A percentile compares a stretch with the other conserved stretches of the same genome.
phyloP scores from a whole-genome alignment of 1,284 basidiomycete genomes.

The Pseudozyma thailandica region DNA sequence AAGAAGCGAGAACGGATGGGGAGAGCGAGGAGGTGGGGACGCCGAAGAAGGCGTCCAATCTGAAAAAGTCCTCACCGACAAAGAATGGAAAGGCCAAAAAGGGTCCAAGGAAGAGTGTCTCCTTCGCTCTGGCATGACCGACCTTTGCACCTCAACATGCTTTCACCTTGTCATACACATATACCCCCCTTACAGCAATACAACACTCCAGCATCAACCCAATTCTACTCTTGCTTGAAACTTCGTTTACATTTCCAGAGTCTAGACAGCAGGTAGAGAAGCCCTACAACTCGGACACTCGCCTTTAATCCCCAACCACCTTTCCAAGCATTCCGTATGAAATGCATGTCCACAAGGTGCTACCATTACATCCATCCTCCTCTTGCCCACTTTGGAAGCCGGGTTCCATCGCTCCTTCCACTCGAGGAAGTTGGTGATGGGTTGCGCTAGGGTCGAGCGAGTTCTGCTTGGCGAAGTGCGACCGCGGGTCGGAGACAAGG shows the following conservation, averaged over 20 bases:
- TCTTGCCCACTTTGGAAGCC: conserved; percentile 5
- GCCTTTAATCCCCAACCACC: conserved; percentile 46
- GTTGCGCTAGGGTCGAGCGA: conserved; percentile 2
- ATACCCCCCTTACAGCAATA: background rate
- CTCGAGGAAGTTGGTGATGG: background rate
- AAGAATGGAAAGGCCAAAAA: conserved; percentile 1
- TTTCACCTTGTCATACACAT: background rate
- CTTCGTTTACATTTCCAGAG: background rate
- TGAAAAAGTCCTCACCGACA: background rate
- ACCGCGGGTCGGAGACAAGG: background rate
- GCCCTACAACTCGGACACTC: conserved; percentile 50
- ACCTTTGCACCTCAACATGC: background rate
- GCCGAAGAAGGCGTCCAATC: background rate
- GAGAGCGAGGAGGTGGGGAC: background rate
- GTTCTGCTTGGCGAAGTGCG: background rate
- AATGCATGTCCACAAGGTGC: conserved; percentile 45
- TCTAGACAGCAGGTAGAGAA: conserved; percentile 25
- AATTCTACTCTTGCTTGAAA: background rate
- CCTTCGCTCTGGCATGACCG: conserved; percentile 23
- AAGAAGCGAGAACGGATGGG: background rate
- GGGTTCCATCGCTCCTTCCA: conserved; percentile 18
- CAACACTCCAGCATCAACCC: background rate
- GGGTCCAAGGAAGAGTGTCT: conserved; percentile 33
- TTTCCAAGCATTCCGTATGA: conserved; percentile 44
- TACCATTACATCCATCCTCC: conserved; percentile 42